A percentile compares a stretch with the other conserved stretches of the same genome.
phyloP scores from a whole-genome alignment of 108 stramenopile species.

The Craspedostauros australis region DNA sequence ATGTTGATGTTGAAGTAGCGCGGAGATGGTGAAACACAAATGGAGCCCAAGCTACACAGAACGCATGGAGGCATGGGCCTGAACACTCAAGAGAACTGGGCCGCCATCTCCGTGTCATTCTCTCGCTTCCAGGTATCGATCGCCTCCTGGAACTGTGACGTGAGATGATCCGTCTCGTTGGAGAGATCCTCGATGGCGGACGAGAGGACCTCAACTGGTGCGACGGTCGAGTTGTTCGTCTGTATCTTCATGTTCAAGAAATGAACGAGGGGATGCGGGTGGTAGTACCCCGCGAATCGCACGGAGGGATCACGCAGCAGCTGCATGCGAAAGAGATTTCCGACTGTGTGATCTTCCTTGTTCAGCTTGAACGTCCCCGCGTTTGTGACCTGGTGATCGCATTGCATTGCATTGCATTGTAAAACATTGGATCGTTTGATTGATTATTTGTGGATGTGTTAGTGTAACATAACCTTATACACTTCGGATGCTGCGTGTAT shows the following conservation, averaged over 20 bases:
- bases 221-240: conserved; percentile 64
- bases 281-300: conserved; percentile 88
- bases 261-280: conserved; percentile 92
- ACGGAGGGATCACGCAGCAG: conserved; percentile 84
- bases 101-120: conserved; percentile 48
- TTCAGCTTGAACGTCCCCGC: conserved; percentile 94
- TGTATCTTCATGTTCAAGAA: conserved; percentile 85
- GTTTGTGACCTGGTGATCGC: conserved; percentile 40
- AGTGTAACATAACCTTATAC: too few relatives aligned
- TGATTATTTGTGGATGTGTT: too few relatives aligned
- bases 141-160: conserved; percentile 65
- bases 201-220: conserved; percentile 66
- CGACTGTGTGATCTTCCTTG: conserved; percentile 96
- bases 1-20: too few relatives aligned
- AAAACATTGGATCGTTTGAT: too few relatives aligned
- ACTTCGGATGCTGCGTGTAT: too few relatives aligned
- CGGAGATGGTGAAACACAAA: too few relatives aligned
- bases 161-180: conserved; percentile 84
- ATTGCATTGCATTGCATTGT: too few relatives aligned
- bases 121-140: conserved; percentile 74
- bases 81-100: too few relatives aligned
- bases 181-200: conserved; percentile 83
- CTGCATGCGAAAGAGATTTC: conserved; percentile 93
- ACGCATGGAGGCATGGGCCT: too few relatives aligned
- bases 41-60: too few relatives aligned